Evolutionary conservation across 768 basidiomycete species (phyloP).

Genomic region (Nevesoporus exiguus): DNA sequence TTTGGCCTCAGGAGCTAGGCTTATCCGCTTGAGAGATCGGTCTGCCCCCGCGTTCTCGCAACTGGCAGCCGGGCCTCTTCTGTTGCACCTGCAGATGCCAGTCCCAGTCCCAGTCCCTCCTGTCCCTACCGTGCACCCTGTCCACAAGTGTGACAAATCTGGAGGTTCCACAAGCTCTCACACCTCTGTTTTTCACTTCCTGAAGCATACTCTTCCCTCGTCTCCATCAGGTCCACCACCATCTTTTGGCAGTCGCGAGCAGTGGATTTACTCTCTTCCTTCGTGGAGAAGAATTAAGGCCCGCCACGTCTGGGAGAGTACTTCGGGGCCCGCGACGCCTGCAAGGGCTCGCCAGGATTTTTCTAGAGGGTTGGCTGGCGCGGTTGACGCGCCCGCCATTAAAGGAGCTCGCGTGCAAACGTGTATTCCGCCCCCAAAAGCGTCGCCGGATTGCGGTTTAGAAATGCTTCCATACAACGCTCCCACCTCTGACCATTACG

Average conservation of each 20-base stretch:
- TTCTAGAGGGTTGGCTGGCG: conserved; percentile 68
- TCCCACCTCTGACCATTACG: conserved; percentile 33
- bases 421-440: conserved; percentile 73
- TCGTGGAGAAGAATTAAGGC: conserved; percentile 69
- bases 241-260: conserved; percentile 62
- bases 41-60: conserved; percentile 44
- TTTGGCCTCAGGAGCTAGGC: conserved; percentile 38
- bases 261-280: conserved; percentile 71
- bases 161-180: conserved; percentile 36
- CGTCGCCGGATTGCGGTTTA: conserved; percentile 6
- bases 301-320: conserved; percentile 64
- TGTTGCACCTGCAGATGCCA: conserved; percentile 67
- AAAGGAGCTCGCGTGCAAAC: conserved; percentile 83
- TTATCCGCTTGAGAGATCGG: conserved; percentile 40
- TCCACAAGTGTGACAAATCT: conserved; percentile 56
- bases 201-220: conserved; percentile 57
- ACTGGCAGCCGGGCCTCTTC: conserved; percentile 40
- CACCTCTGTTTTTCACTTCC: conserved; percentile 47
- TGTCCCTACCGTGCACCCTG: conserved; percentile 56
- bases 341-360: conserved; percentile 51
- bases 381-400: conserved; percentile 78
- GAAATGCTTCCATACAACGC: conserved; percentile 12
- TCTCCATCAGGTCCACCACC: conserved; percentile 61
- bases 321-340: conserved; percentile 18
- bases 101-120: conserved; percentile 83